Evolutionary conservation across 768 basidiomycete species (phyloP).

Genomic region (Lentinula edodes): DNA sequence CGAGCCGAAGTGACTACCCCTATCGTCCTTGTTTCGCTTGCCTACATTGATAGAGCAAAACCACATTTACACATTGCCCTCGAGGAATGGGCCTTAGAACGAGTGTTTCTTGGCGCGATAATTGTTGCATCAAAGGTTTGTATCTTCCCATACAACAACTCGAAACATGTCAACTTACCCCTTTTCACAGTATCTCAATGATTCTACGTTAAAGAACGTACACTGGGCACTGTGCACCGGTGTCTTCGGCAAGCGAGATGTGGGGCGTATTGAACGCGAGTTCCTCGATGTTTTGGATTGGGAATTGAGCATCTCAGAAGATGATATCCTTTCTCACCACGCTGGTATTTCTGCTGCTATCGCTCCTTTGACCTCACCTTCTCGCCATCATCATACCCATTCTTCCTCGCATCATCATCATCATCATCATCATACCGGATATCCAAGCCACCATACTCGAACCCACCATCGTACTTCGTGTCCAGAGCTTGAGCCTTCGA

Average conservation of each 20-base stretch:
- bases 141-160: slow-evolving; percentile 9
- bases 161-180: neutral
- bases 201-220: slow-evolving; percentile 85
- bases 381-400: neutral
- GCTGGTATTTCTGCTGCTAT: slow-evolving; percentile 19
- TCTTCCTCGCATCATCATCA: neutral
- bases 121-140: slow-evolving; percentile 81
- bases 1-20: slow-evolving; percentile 71
- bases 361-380: slow-evolving; percentile 15
- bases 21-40: slow-evolving; percentile 62
- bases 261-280: slow-evolving; percentile 78
- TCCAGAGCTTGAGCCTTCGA: slow-evolving; percentile 5
- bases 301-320: slow-evolving; percentile 60
- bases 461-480: neutral
- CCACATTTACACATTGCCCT: slow-evolving; percentile 76
- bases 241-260: slow-evolving; percentile 76
- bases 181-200: slow-evolving; percentile 65
- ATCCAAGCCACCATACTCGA: neutral
- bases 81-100: slow-evolving; percentile 83
- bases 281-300: slow-evolving; percentile 78
- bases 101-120: slow-evolving; percentile 84
- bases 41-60: slow-evolving; percentile 73
- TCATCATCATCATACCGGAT: no score
- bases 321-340: slow-evolving; percentile 53
- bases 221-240: slow-evolving; percentile 85